phyloP scores from a whole-genome alignment of 2,329 filamentous ascomycete species.

The Hymenoscyphus scutula region DNA sequence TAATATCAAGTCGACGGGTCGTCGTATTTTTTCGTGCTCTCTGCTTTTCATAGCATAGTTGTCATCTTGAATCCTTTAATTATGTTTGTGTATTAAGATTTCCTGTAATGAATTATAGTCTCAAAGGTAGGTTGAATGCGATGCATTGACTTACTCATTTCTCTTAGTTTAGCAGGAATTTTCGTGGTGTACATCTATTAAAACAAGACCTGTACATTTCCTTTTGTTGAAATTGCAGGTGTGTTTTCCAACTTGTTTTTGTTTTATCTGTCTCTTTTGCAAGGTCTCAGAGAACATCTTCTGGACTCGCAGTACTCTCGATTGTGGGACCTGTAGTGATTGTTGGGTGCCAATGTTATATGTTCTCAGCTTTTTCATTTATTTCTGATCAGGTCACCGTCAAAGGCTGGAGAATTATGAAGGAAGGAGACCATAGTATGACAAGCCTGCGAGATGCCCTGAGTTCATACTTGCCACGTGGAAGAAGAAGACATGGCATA shows the following conservation, averaged over 20 bases:
- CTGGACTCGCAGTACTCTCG: slow-evolving; percentile 49
- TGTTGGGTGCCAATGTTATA: background rate
- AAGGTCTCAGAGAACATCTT: slow-evolving; percentile 44
- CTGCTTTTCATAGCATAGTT: slow-evolving; percentile 4
- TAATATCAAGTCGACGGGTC: slow-evolving; percentile 1
- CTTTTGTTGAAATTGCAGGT: background rate
- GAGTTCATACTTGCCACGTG: background rate
- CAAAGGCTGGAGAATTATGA: background rate
- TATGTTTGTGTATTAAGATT: too few relatives aligned
- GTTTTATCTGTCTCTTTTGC: slow-evolving; percentile 36
- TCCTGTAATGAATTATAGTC: too few relatives aligned
- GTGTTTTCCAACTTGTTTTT: background rate
- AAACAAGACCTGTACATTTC: background rate
- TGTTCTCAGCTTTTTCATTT: background rate
- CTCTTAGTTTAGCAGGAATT: background rate
- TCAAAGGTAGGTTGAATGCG: too few relatives aligned
- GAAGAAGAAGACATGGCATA: too few relatives aligned
- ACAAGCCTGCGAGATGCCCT: background rate
- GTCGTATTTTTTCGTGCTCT: slow-evolving; percentile 9
- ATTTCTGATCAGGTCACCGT: background rate
- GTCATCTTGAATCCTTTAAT: too few relatives aligned
- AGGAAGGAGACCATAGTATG: background rate
- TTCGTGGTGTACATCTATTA: background rate
- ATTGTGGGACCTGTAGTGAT: slow-evolving; percentile 40
- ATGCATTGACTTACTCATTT: background rate